Evolutionary conservation across 805 yeast species (phyloP).

Genomic region (Monosporozyma yasuniensis): DNA sequence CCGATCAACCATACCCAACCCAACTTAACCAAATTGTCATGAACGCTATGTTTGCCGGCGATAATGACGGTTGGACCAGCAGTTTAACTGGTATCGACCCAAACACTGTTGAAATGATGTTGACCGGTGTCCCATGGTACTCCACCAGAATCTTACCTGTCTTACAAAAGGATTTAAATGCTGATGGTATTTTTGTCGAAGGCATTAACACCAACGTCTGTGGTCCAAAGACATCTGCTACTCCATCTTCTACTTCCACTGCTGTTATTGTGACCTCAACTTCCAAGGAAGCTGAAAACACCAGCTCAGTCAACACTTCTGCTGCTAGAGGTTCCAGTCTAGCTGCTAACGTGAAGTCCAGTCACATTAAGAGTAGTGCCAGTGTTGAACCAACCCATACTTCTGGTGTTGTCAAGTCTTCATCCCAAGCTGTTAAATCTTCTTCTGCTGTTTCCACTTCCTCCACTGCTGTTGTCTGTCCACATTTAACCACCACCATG

Average conservation of each 20-base stretch:
- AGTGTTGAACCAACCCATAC: too few species aligned
- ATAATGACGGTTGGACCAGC: conserved; percentile 28
- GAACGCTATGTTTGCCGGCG: neutral
- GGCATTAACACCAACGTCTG: conserved; percentile 1
- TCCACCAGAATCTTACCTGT: conserved; percentile 1
- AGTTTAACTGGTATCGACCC: conserved; percentile 20
- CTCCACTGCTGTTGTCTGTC: conserved; percentile 1
- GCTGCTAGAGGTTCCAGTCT: too few species aligned
- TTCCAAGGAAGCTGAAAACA: conserved; percentile 9
- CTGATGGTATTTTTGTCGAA: neutral
- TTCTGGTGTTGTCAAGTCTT: too few species aligned
- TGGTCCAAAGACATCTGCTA: neutral
- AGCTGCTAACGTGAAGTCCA: conserved; percentile 7
- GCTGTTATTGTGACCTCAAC: conserved; percentile 2
- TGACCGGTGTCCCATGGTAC: conserved; percentile 4
- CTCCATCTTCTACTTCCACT: neutral
- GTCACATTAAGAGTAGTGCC: too few species aligned
- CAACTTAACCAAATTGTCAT: conserved; percentile 1
- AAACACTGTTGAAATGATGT: conserved; percentile 5
- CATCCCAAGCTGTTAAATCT: too few species aligned
- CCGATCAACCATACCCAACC: conserved; percentile 7
- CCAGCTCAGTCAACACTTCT: conserved; percentile 10
- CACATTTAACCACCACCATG: conserved; percentile 4
- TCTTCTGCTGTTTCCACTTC: neutral
- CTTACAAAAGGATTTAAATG: neutral